Evolutionary conservation across 257 asterid genomes (phyloP), one percentile per base, ranked within the genome.

Genomic region (Dorcoceras hygrometricum): DNA sequence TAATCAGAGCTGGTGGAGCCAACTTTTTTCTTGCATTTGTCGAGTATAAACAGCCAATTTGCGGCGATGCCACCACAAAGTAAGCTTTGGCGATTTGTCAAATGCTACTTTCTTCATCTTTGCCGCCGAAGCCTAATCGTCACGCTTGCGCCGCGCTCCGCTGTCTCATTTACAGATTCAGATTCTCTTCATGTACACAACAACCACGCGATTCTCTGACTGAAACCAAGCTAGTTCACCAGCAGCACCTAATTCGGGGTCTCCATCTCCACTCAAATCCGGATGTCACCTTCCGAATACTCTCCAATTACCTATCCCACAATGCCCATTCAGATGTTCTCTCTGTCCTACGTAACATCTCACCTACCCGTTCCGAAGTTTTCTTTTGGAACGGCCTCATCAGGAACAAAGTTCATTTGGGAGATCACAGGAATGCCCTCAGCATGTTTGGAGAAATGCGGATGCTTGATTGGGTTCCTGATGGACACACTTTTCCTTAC

Each of bases 331-430:
- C 76, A 73, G 81, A 76, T 5, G 85, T 68, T 0, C 76, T 81
- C 62, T 53, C 79, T 20, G 54, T 78, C 66, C 90, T 88, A 71
- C 80, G 78, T 51, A 28, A 65, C 65, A 70, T 57, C 27, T 76
- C 62, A 5, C 89, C 94, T 10, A 73, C 82, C 20, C 75, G 71
- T 54, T 69, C 69, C 72, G 29, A 71, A 9, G 84, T 84, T 8
- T 89, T 77, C 80, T 81, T 79, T 68, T 89, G 98, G 98, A 92
- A 92, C 81, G 73, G 65, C 73, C 84, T 92, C 66, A 89, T 92
- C 71, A 86, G 80, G 69, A 63, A 73, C 65, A 67, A 75, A 48
- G 70, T 85, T 43, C 67, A 76, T 7, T 60, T 68, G 59, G 74
- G 76, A 25, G 74, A 81, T 23, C 71, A 51, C 31, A 64, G 27